Percentiles rank a stretch among this genome's conserved stretches.
Evolutionary conservation across 306 rosid species (phyloP).

Genomic region (Pachyrhizus erosus): DNA sequence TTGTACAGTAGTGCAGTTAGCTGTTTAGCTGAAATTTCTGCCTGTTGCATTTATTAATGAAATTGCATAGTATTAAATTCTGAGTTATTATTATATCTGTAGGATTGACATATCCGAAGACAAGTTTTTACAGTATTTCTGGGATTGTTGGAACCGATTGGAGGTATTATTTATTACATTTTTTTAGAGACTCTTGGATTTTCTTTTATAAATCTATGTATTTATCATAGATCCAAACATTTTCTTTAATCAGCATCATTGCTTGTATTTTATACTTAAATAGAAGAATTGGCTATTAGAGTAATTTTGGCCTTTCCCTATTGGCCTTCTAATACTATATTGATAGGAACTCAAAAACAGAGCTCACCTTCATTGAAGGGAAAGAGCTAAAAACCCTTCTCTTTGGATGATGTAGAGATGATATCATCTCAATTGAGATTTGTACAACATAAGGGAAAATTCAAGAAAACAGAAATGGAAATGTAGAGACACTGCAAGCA

Average conservation of each 20-base stretch:
- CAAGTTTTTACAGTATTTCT: conserved; percentile 65
- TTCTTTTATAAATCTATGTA: conserved; percentile 30
- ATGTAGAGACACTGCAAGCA: conserved; percentile 17
- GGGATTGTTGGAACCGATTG: conserved; percentile 73
- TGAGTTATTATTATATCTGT: conserved; percentile 39
- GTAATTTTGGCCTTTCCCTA: background rate
- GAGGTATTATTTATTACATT: conserved; percentile 54
- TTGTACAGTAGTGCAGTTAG: background rate
- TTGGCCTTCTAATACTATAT: background rate
- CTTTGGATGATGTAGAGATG: background rate
- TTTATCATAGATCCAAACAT: conserved; percentile 20
- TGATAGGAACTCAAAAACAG: background rate
- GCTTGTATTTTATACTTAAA: background rate
- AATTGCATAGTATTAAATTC: conserved; percentile 10
- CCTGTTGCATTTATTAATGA: conserved; percentile 28
- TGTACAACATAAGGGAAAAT: background rate
- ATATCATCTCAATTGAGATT: background rate
- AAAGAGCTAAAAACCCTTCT: conserved; percentile 5
- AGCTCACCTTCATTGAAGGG: conserved; percentile 2
- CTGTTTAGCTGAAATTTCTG: background rate
- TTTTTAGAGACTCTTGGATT: conserved; percentile 22
- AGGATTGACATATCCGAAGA: conserved; percentile 74
- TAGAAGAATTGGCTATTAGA: conserved; percentile 15
- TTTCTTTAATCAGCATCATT: conserved; percentile 5
- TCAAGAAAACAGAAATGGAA: conserved; percentile 24